Evolutionary conservation across 148 eudicot species (phyloP), one percentile per base, ranked within the genome.

Genomic region (Pouteria glomerata): DNA sequence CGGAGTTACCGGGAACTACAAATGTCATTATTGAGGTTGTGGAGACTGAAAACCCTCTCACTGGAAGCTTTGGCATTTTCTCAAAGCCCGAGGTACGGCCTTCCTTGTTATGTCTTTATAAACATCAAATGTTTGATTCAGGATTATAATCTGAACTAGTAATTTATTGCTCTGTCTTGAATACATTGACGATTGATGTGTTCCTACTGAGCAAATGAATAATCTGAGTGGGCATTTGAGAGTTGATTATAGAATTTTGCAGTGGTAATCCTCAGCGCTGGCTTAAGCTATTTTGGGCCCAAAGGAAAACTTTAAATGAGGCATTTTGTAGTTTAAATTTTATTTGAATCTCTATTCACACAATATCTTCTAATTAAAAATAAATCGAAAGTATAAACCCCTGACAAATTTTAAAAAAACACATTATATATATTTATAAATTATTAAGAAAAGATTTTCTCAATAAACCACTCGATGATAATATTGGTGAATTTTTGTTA

Each of bases 81-180:
- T 72, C 90, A 21, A 89, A 85, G 76, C 96, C 96, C 26, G 96
- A 86, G 98, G 98, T 95, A 82, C 51, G n/a, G 41, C 35, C 66
- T 65, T 42, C 26, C 39, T 69, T 37, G 2, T 29, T 50, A 29
- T 58, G 24, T 16, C 34, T 55, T 8, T 52, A 24, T 69, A 14
- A n/a, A 21, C 27, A 57, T 30, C 0, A 24, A 2, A 18, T 45
- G 50, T 21, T 59, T 70, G 14, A n/a, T 27, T 30, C 47, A 11
- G 51, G 47, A 35, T 55, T 39, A 3, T 21, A 53, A 29, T 8
- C 23, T 8, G 57, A 13, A 29, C 34, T 57, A 8, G 8, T 63
- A 16, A 11, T n/a, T 63, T 39, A 37, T 63, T 41, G 65, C 3
- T 62, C 13, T n/a, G 8, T 19, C 16, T 0, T 35, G 70, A 18